Evolutionary conservation across 164 flowering plant genomes (phyloP), one percentile per base, ranked within the genome.

Genomic region (Annona cherimola): DNA sequence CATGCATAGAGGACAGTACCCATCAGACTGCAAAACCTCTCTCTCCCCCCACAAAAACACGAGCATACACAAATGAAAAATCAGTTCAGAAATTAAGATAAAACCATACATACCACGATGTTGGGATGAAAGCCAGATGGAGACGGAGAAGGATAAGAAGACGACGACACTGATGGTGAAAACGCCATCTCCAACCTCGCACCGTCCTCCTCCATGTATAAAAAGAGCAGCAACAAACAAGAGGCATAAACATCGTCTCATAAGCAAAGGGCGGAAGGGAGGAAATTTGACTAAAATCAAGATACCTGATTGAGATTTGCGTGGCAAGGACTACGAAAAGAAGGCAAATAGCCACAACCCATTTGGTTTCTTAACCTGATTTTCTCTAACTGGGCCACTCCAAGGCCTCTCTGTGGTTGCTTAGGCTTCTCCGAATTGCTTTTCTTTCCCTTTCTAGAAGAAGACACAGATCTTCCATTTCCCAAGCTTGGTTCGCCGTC

Each of bases 321-420:
- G 8, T 81, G 79, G 65, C 74, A 65, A 18, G 81, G 79, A 68
- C 14, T 5, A 40, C 71, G 82, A 75, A 76, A 65, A 40, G 80
- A 66, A 62, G 84, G 81, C 69, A 79, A 73, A 61, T 76, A 78
- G 43, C 35, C 65, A 66, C 78, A 79, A 57, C 81, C 88, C 81
- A 87, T 72, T 79, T 91, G 89, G 57, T 86, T 82, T 75, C 85
- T 88, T 75, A 94, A 71, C 78, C 97, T 88, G 81, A 94, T 92
- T 83, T 90, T 90, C 86, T 94, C 98, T 66, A 94, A 76, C 79
- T 94, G 97, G 71, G 98, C 98, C 68, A 94, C 98, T 2, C 98
- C 98, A 70, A 94, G 92, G 1, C 98, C 98, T 80, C 98, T 86
- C 69, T 89, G 98, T 0, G 98, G 98, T 70, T 90, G 94, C 82